Evolutionary conservation across 2,329 filamentous ascomycete species (phyloP).

Genomic region (Pestalotiopsis sp.): DNA sequence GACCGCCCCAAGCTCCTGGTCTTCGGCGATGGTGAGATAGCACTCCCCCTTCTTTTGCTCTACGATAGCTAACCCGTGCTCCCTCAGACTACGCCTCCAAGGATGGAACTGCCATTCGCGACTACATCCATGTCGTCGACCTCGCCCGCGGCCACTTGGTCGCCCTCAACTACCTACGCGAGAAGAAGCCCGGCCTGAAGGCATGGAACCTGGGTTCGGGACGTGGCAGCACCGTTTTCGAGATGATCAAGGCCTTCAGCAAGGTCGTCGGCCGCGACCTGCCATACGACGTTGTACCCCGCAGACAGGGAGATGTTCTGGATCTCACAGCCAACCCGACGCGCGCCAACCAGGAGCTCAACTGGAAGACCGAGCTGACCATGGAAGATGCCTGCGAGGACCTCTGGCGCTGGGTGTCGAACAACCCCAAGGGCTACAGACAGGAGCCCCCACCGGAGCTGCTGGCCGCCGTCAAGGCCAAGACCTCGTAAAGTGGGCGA

Average conservation of each 20-base stretch:
- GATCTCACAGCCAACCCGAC: conserved; percentile 91
- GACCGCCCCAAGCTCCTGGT: conserved; percentile 93
- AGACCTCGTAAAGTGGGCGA: conserved; percentile 21
- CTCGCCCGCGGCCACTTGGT: conserved; percentile 83
- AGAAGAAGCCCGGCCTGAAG: conserved; percentile 83
- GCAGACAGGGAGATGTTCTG: conserved; percentile 87
- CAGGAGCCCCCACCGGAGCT: conserved; percentile 87
- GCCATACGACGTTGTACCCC: conserved; percentile 80
- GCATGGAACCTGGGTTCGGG: conserved; percentile 98
- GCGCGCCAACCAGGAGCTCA: conserved; percentile 83
- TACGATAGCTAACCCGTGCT: neutral
- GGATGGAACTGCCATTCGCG: conserved; percentile 91
- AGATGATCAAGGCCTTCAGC: conserved; percentile 96
- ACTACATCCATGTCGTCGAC: conserved; percentile 97
- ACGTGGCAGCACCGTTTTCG: conserved; percentile 91
- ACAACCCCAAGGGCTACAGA: conserved; percentile 93
- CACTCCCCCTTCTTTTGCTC: neutral
- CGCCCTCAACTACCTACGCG: conserved; percentile 86
- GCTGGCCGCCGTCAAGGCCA: conserved; percentile 61
- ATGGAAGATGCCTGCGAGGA: conserved; percentile 93
- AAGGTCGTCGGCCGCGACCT: conserved; percentile 82
- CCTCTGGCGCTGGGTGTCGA: conserved; percentile 95
- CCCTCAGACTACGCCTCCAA: conserved; percentile 80
- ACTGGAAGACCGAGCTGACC: conserved; percentile 88
- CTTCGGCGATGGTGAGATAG: conserved; percentile 81